phyloP scores from a whole-genome alignment of 2,329 filamentous ascomycete species.

The Talaromyces sp. region DNA sequence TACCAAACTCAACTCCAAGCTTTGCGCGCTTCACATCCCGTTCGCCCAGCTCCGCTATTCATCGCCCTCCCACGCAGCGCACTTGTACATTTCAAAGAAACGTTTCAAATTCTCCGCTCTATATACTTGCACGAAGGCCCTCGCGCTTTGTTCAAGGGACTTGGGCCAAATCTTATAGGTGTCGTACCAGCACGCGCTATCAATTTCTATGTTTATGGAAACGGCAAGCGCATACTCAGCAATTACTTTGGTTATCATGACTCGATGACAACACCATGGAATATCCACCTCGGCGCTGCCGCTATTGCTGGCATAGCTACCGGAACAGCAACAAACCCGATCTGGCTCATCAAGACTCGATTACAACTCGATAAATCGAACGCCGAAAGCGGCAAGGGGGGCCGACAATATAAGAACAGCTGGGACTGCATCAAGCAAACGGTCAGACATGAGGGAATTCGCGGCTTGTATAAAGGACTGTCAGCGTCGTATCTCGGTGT shows the following conservation, averaged over 20 bases:
- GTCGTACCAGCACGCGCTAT: slow-evolving; percentile 87
- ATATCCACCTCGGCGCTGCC: slow-evolving; percentile 75
- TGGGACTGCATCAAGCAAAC: slow-evolving; percentile 84
- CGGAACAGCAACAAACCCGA: slow-evolving; percentile 88
- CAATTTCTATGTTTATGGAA: slow-evolving; percentile 92
- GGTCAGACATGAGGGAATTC: slow-evolving; percentile 72
- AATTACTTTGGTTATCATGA: slow-evolving; percentile 54
- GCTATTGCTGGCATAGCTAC: slow-evolving; percentile 78
- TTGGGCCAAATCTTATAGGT: slow-evolving; percentile 84
- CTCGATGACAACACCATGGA: slow-evolving; percentile 56
- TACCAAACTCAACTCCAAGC: slow-evolving; percentile 77
- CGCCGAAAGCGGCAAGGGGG: slow-evolving; percentile 54
- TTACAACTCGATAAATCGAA: slow-evolving; percentile 87
- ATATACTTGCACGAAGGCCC: slow-evolving; percentile 80
- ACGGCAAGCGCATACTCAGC: slow-evolving; percentile 78
- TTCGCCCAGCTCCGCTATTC: slow-evolving; percentile 49
- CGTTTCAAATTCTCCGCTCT: slow-evolving; percentile 75
- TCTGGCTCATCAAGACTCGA: slow-evolving; percentile 94
- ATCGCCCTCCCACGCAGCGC: slow-evolving; percentile 65
- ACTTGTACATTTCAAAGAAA: slow-evolving; percentile 75
- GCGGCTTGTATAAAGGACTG: slow-evolving; percentile 83
- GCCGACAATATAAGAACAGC: slow-evolving; percentile 78
- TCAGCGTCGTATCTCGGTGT: slow-evolving; percentile 90
- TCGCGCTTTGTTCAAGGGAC: slow-evolving; percentile 85
- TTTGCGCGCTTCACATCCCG: slow-evolving; percentile 58